Evolutionary conservation across 2,329 filamentous ascomycete species (phyloP).

Genomic region (Purpureocillium lavendulum): DNA sequence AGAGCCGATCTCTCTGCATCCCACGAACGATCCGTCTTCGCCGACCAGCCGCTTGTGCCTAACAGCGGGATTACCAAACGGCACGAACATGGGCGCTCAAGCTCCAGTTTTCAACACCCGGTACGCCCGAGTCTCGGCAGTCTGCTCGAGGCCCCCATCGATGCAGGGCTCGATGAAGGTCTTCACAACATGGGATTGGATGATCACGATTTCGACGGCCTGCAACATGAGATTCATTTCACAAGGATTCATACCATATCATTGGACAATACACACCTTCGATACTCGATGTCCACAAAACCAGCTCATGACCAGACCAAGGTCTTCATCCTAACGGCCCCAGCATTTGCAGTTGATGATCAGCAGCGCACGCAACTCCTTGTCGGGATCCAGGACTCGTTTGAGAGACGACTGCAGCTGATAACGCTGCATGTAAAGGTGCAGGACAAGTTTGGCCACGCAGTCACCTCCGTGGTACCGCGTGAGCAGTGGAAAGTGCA

Average conservation of each 20-base stretch:
- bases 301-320: constrained; percentile 47
- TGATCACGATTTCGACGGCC: constrained; percentile 61
- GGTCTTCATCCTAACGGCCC: constrained; percentile 60
- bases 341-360: constrained; percentile 45
- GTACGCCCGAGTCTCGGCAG: constrained; percentile 48
- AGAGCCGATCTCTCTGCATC: constrained; percentile 80
- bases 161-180: constrained; percentile 62
- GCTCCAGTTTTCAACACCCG: constrained; percentile 34
- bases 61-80: constrained; percentile 44
- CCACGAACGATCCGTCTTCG: constrained; percentile 72
- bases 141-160: constrained; percentile 59
- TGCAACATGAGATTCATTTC: constrained; percentile 65
- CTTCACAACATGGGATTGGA: constrained; percentile 66
- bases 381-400: constrained; percentile 61
- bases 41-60: constrained; percentile 48
- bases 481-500: constrained; percentile 51
- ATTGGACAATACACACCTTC: constrained; percentile 51
- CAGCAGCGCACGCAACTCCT: constrained; percentile 47
- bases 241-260: constrained; percentile 62
- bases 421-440: constrained; percentile 53
- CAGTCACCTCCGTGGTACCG: constrained; percentile 18
- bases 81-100: constrained; percentile 42
- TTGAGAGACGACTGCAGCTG: constrained; percentile 59
- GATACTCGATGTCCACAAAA: constrained; percentile 47
- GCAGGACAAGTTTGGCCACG: constrained; percentile 20